Evolutionary conservation across 202 grass and related monocot species (phyloP), one percentile per base, ranked within the genome.

Genomic region (Miscanthus sacchariflorus): DNA sequence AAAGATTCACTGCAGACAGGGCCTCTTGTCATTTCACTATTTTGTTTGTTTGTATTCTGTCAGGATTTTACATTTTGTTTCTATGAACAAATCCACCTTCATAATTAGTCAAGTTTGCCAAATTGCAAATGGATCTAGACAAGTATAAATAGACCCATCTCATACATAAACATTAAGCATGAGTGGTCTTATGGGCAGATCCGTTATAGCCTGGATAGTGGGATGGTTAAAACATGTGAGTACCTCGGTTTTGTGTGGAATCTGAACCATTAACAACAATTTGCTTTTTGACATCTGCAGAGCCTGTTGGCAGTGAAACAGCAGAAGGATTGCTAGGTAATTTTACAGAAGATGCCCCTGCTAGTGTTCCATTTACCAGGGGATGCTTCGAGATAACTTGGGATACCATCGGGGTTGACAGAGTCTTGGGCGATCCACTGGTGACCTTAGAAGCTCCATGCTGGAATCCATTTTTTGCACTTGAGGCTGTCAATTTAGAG

Each of bases 211-310:
- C 42, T 74, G 25, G 45, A 48, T 69, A 76, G 14, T 63, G 63
- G 64, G 28, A 35, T 25, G 39, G 49, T 48, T 77, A 86, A 46
- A 77, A 72, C 40, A 77, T 48, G 63, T 36, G 6, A 35, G 24
- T 91, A 91, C 91, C 86, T 93, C 48, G 79, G 45, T 49, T 68
- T 70, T 93, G 83, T 84, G 66, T 25, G 78, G 79, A 19, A 87
- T 85, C 81, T 79, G 81, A 74, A 56, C 77, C 77, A 74, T 80
- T 81, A 70, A 83, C 38, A 87, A n/a, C 64, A 64, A 76, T 76
- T 85, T 86, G 61, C 78, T 75, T 66, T 90, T 81, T 86, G 66
- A 80, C 43, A 72, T 88, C 42, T 67, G 45, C 15, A 75, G 85
- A 43, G 63, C 87, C 85, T 80, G 66, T 72, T 80, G 86, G 83